Evolutionary conservation across 108 stramenopile species (phyloP).

Genomic region (Nitzschia sp.): DNA sequence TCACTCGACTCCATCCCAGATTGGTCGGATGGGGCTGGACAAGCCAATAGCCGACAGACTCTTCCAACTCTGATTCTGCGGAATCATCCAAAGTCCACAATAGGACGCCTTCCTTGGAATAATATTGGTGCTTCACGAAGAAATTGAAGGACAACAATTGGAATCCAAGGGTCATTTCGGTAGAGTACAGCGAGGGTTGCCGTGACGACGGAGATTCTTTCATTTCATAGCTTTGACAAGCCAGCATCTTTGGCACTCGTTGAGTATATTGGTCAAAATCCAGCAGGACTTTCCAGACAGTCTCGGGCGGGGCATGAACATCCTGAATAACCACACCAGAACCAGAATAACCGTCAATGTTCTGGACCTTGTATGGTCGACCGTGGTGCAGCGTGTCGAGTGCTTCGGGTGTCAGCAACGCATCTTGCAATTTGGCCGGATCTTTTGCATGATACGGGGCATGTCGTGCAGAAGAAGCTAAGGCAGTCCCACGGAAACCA

Average conservation of each 20-base stretch:
- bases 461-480: too few species aligned
- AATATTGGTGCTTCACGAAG: background rate
- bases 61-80: background rate
- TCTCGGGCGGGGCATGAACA: background rate
- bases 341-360: background rate
- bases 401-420: background rate
- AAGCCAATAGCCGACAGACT: background rate
- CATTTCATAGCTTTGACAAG: background rate
- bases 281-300: background rate
- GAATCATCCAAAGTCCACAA: background rate
- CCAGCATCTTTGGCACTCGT: background rate
- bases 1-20: slow-evolving; percentile 2
- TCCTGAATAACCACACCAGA: background rate
- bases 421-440: background rate
- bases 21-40: background rate
- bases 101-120: background rate
- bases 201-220: background rate
- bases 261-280: background rate
- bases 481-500: too few species aligned
- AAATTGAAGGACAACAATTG: background rate
- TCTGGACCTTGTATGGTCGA: background rate
- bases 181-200: background rate
- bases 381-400: background rate
- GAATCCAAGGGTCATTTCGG: background rate
- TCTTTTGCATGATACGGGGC: background rate